Base-by-base conservation (phyloP, 805 yeast genomes). In the Saccharomycopsis sp. region DNA sequence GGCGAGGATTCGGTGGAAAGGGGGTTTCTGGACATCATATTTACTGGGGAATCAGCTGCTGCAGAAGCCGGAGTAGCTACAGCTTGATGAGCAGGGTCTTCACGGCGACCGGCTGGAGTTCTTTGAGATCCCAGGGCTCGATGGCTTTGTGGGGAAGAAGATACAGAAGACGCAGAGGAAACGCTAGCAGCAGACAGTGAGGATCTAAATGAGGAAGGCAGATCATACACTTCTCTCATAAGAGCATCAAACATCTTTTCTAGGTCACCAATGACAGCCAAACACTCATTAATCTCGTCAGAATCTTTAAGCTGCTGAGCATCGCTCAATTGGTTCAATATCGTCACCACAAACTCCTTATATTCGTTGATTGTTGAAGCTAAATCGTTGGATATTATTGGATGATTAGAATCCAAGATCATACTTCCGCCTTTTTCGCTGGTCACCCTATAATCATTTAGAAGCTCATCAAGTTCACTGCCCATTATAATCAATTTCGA, bases 161-260 rank as follows among this genome's bases (percentile, higher is more conserved):
- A 17, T 44, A 7, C 49, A 8, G 22, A 17, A 7, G 49, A n/a
- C 7, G 22, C 22, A 7, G 19, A n/a, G 22, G 22, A 17, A 17
- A 17, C 20, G 22, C 49, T 44, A 17, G 19, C 22, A 5, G 19
- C 22, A 5, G 19, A 17, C 19, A 17, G 19, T 7, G 22, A 17
- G 22, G 19, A 17, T 3, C 49, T 8, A 19, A 17, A 17, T 7
- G 19, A 17, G 8, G 22, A 3, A 3, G 49, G 22, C 8, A 59
- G 58, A 7, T 61, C 63, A 42, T 57, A 57, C 12, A 62, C 58
- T 52, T 62, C 54, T 29, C 47, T 50, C 57, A 69, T 70, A 70
- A 75, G 70, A 0, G 78, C 77, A 38, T 81, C 83, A 66, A 81
- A 82, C 86, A 83, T 83, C 63, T 80, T 78, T 64, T 82, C 86